These are phyloP conservation scores for Acer saccharum DNA, from an alignment of 345 rosid species.

Conservation along the genomic window DNA sequence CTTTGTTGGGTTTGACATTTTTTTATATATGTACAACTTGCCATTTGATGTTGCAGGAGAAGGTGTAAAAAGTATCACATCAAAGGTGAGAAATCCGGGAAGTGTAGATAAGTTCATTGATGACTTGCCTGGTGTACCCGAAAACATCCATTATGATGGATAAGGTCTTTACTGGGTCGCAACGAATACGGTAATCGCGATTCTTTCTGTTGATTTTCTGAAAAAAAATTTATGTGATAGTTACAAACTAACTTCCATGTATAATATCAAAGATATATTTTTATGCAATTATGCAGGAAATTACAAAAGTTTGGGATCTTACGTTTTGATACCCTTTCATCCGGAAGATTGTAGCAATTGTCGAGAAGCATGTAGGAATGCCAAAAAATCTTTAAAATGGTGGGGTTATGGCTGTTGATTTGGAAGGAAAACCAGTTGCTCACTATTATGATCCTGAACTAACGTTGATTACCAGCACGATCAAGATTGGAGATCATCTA, in stretches of 20 bases:
- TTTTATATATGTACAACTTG: too few species aligned
- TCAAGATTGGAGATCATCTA: constrained; percentile 46
- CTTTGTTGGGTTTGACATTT: too few species aligned
- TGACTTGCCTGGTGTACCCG: constrained; percentile 63
- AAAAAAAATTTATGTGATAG: too few species aligned
- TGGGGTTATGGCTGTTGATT: constrained; percentile 58
- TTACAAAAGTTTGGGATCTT: constrained; percentile 22
- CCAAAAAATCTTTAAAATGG: constrained; percentile 19
- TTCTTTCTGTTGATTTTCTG: not conserved
- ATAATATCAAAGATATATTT: too few species aligned
- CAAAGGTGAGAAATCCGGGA: constrained; percentile 50
- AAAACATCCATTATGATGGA: constrained; percentile 66
- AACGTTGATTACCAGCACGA: constrained; percentile 33
- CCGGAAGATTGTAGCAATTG: constrained; percentile 40
- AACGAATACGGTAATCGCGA: constrained; percentile 38
- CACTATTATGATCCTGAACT: constrained; percentile 51
- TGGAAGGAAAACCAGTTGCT: constrained; percentile 57
- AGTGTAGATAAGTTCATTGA: constrained; percentile 46
- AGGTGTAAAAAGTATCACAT: constrained; percentile 66
- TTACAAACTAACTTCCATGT: too few species aligned
- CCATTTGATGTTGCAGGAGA: constrained; percentile 39
- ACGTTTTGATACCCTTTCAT: constrained; percentile 37
- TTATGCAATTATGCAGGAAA: constrained; percentile 24
- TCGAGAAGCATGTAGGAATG: constrained; percentile 21
- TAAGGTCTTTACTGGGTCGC: constrained; percentile 74